A percentile compares a stretch with the other conserved stretches of the same genome.
phyloP scores from a whole-genome alignment of 345 rosid genomes.

The Anacardium occidentale region DNA sequence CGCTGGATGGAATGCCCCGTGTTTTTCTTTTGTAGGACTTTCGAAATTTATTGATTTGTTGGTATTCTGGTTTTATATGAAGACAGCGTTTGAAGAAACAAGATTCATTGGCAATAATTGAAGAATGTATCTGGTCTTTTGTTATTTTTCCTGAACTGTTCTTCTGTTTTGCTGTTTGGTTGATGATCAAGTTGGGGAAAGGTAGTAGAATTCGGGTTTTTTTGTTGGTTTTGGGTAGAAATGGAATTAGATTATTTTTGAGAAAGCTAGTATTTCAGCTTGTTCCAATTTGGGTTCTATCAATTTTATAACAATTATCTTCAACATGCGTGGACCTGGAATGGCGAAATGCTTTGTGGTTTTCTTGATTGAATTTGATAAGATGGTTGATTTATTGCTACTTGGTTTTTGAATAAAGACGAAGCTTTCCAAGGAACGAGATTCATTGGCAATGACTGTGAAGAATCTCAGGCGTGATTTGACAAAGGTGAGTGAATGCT shows the following conservation, averaged over 20 bases:
- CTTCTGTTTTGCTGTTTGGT: too few species aligned
- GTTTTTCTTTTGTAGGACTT: not conserved
- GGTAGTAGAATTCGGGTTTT: too few species aligned
- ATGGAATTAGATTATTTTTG: not conserved
- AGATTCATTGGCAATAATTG: slow-evolving; percentile 63
- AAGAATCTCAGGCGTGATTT: slow-evolving; percentile 87
- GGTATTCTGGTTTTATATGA: slow-evolving; percentile 22
- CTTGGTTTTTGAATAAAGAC: slow-evolving; percentile 40
- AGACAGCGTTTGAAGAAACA: slow-evolving; percentile 70
- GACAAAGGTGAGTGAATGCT: slow-evolving; percentile 51
- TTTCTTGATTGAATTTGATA: not conserved
- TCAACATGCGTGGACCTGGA: too few species aligned
- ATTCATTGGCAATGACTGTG: slow-evolving; percentile 63
- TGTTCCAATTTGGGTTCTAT: not conserved
- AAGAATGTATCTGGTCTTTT: slow-evolving; percentile 89
- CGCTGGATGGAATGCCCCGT: not conserved
- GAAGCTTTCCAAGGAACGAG: slow-evolving; percentile 71
- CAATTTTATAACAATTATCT: too few species aligned
- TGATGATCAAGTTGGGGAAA: too few species aligned
- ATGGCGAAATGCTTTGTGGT: not conserved
- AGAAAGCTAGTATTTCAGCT: not conserved
- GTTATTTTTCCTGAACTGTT: too few species aligned
- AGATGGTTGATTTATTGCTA: slow-evolving; percentile 15
- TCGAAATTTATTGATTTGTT: slow-evolving; percentile 7
- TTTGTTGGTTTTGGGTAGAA: too few species aligned